These are phyloP conservation scores for Tubosaeta sp. DNA, from an alignment of 768 basidiomycete species.

Conservation along the genomic window DNA sequence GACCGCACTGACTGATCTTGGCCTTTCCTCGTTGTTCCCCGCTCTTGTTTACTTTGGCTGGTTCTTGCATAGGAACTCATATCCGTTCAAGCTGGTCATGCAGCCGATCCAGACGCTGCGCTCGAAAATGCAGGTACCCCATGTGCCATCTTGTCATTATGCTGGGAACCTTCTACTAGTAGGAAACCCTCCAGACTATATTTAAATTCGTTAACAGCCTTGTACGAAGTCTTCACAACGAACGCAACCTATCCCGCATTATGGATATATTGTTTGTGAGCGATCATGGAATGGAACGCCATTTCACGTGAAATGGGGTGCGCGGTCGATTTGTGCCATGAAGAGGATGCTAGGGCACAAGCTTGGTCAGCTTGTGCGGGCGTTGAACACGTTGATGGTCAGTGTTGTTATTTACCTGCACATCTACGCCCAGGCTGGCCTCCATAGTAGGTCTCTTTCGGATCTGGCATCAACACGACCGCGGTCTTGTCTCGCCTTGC, in stretches of 20 bases:
- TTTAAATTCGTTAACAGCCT: slow-evolving; percentile 63
- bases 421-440: no score
- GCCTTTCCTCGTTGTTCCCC: not conserved
- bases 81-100: slow-evolving; percentile 80
- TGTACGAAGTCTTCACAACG: slow-evolving; percentile 42
- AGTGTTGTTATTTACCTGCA: not conserved
- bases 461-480: slow-evolving; percentile 47
- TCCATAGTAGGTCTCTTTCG: slow-evolving; percentile 81
- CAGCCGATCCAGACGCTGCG: slow-evolving; percentile 57
- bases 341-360: slow-evolving; percentile 2
- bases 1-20: slow-evolving; percentile 73
- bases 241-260: slow-evolving; percentile 72
- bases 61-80: slow-evolving; percentile 49
- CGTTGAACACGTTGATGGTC: slow-evolving; percentile 12
- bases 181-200: slow-evolving; percentile 60
- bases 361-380: slow-evolving; percentile 14
- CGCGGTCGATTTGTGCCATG: slow-evolving; percentile 51
- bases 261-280: slow-evolving; percentile 85
- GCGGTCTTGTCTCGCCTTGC: slow-evolving; percentile 50
- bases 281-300: slow-evolving; percentile 83
- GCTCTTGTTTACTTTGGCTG: not conserved
- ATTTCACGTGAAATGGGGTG: slow-evolving; percentile 69
- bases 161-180: slow-evolving; percentile 6
- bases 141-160: not conserved
- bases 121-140: slow-evolving; percentile 56